Evolutionary conservation across 2,329 filamentous ascomycete species (phyloP), one percentile per base, ranked within the genome.

Genomic region (Penicillium capsulatum): DNA sequence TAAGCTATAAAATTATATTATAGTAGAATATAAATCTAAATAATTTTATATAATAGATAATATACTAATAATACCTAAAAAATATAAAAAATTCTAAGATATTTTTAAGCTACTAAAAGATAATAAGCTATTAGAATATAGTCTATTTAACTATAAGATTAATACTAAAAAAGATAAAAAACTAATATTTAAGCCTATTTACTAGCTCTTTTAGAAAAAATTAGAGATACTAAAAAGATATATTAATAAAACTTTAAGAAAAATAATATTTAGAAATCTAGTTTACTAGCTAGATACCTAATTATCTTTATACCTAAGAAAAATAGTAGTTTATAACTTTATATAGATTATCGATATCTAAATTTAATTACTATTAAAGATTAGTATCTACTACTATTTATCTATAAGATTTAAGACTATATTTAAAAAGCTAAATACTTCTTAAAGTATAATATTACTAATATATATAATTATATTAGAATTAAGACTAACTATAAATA

Each of bases 221-320:
- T 33, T 29, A 38, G 27, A 17, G 32, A 36, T 11, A 13, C n/a
- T 39, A 29, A 28, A 36, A 22, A 24, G 17, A 30, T 38, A 41
- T 31, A 36, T 40, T 34, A 37, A 35, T 16, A 24, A 37, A 30
- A 36, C 22, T 11, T 22, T 44, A 15, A 44, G 20, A 30, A 42
- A 39, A 7, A 10, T 6, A 26, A 29, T 20, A 36, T 36, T 17
- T 15, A 20, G 15, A 27, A 33, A 31, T 38, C 31, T 24, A 20
- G 34, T 15, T 38, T 38, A 34, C 15, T 29, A 39, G 14, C 17
- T 13, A 29, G 24, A 27, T 40, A 37, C 13, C 24, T 22, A 20
- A 33, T 32, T 37, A 26, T 42, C 5, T 37, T 44, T 36, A 28
- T 36, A n/a, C n/a, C n/a, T 31, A n/a, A 29, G 2, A 32, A 40